Evolutionary conservation across 495 filamentous ascomycete species (phyloP), one percentile per base, ranked within the genome.

Genomic region (Neurospora sp.): DNA sequence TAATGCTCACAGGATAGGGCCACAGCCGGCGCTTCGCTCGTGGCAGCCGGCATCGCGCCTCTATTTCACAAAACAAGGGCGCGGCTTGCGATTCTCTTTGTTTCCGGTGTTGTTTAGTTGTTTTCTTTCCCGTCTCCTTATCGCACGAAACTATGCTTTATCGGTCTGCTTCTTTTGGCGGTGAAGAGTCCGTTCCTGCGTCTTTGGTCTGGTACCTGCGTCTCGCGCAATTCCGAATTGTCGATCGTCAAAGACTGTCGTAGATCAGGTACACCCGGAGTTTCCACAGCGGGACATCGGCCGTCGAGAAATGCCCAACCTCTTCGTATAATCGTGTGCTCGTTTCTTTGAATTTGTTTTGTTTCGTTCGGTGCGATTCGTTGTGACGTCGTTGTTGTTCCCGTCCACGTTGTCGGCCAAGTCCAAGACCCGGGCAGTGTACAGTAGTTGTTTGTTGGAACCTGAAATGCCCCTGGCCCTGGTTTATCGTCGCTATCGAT

Each of bases 1-100:
- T 7, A 70, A 70, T 5, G 73, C 79, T 68, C 73, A 82, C 80
- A 87, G 73, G 85, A 87, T 71, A 87, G 79, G 71, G 83, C 77
- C 22, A 85, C 83, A 69, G 84, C 80, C 72, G 84, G 84, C 69
- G 75, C 80, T 22, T 84, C 83, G 59, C 72, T 74, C 38, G 68
- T 74, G 71, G 79, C 74, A 73, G 75, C 74, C 69, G 79, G 77
- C 80, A 82, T 82, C 73, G 71, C 74, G 74, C 75, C 74, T 76
- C 53, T 69, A 69, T 35, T 14, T 65, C 17, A 40, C n/a, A 48
- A 71, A 71, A 48, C 8, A 69, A 70, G 70, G 53, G 70, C 22
- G 70, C 44, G 27, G 27, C 53, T 65, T 38, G 70, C 70, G 31
- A 61, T 8, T 71, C 31, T 68, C n/a, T 22, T 10, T n/a, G 10